Percentiles rank a stretch among this genome's conserved stretches.
phyloP scores from a whole-genome alignment of 1,284 basidiomycete species.

The Apiotrichum mycotoxinovorans region DNA sequence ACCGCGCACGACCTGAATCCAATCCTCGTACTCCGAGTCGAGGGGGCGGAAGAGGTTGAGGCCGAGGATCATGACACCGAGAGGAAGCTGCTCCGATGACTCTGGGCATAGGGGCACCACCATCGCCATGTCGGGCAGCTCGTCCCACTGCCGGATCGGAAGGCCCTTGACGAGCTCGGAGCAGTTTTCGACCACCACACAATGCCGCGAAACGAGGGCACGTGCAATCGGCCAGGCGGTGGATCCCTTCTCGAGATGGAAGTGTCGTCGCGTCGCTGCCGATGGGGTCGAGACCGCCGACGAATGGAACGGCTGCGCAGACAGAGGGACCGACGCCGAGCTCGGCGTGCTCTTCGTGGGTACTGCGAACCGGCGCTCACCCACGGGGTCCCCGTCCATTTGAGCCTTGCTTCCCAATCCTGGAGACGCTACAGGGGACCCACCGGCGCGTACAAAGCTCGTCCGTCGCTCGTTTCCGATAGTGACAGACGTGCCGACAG shows the following conservation, averaged over 20 bases:
- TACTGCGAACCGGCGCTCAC: too few relatives aligned
- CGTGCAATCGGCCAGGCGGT: constrained; percentile 27
- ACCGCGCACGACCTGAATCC: constrained; percentile 21
- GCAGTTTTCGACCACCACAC: constrained; percentile 34
- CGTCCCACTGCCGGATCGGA: constrained; percentile 35
- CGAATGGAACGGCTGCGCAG: too few relatives aligned
- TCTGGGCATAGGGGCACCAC: constrained; percentile 39
- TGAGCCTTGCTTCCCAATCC: too few relatives aligned
- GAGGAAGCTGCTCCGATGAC: constrained; percentile 16
- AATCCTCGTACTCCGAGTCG: constrained; percentile 32
- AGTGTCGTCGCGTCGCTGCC: too few relatives aligned
- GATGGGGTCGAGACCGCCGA: too few relatives aligned
- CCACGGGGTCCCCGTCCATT: too few relatives aligned
- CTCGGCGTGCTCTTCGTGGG: too few relatives aligned
- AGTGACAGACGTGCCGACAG: neutral
- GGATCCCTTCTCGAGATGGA: too few relatives aligned
- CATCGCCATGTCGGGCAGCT: constrained; percentile 35
- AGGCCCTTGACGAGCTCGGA: constrained; percentile 26
- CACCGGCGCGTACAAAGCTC: too few relatives aligned
- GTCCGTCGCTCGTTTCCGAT: too few relatives aligned
- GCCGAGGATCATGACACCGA: constrained; percentile 40
- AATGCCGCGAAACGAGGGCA: constrained; percentile 25
- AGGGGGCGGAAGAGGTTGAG: constrained; percentile 34
- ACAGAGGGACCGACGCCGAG: too few relatives aligned
- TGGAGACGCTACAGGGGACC: too few relatives aligned